These are phyloP conservation scores for Pleurozium schreberi DNA, from an alignment of 225 moss, liverwort and hornwort genomes.

Conservation along the genomic window DNA sequence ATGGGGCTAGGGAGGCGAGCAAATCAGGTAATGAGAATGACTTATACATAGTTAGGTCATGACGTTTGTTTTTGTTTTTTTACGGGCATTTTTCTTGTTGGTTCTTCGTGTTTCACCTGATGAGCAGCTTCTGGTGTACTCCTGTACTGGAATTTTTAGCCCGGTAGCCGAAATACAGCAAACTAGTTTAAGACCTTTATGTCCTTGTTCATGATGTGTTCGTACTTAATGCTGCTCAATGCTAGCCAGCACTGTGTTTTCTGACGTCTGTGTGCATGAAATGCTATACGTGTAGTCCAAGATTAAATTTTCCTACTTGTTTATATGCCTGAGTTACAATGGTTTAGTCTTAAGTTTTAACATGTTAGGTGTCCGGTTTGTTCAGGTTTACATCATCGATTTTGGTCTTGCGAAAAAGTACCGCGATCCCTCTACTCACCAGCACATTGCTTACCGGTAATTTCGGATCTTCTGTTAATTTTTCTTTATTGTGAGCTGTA, in stretches of 20 bases:
- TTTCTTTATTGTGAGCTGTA: background rate
- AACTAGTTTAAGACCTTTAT: background rate
- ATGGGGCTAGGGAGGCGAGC: conserved; percentile 36
- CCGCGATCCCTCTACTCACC: conserved; percentile 27
- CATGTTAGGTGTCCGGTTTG: background rate
- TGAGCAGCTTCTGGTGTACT: background rate
- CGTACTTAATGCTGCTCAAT: background rate
- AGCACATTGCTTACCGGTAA: conserved; percentile 40
- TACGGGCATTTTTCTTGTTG: background rate
- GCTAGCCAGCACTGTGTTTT: background rate
- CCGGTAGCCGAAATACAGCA: background rate
- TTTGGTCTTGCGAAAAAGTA: conserved; percentile 47
- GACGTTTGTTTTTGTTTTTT: background rate
- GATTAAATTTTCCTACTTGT: background rate
- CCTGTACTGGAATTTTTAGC: background rate
- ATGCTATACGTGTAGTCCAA: background rate
- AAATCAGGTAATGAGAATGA: conserved; percentile 16
- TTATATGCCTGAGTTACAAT: background rate
- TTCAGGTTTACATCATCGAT: conserved; percentile 41
- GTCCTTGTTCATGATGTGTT: background rate
- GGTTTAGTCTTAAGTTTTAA: background rate
- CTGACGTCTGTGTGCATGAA: background rate
- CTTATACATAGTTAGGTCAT: background rate
- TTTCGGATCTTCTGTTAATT: background rate
- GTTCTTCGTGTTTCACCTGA: background rate